Base-by-base conservation (phyloP, 768 basidiomycete species). In the Termitomyces sp. region DNA sequence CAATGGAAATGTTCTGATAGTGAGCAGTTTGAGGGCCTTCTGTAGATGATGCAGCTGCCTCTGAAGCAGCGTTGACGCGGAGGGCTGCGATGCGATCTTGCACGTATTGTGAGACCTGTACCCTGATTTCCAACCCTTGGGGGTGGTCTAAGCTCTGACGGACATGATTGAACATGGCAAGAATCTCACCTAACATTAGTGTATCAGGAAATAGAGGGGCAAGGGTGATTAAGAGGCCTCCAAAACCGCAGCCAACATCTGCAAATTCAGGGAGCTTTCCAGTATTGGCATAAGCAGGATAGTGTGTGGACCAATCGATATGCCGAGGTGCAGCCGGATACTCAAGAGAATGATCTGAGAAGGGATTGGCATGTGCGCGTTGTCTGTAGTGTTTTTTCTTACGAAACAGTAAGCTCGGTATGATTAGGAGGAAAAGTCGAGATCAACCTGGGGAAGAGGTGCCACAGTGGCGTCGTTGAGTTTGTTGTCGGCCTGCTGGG, bases 201-300 rank as follows among this genome's bases (percentile, higher is more conserved):
- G 86, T 91, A 65, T 96, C 88, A 7, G 97, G 97, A 69, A 91
- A 97, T 42, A 93, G 77, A 6, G 95, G 94, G 0, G 95, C 93
- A 15, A 99, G 85, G 4, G 91, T 76, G 65, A 96, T 90, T 62
- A 96, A 79, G 45, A 99, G 84, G 15, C 97, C 97, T 14, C 97
- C 97, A 69, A 98, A 99, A 47, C 97, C 97, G 72, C 97, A 99
- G 0, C 97, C 97, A 40, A 99, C 86, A 73, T 99, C 97, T 4
- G 94, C 97, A 69, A 95, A 97, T 74, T 96, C 94, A 49, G 97
- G 96, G 10, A 77, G 75, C 69, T 90, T 90, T 46, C 79, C 79
- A 38, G 81, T 72, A 29, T 70, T 73, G 36, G 77, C 72, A 71
- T 86, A 90, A 34, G 85, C 81, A 0, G 96, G 96, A 75, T 87